Conservation (phyloP, 2,329 filamentous ascomycete genomes). For the Dactylellina haptotyla region DNA sequence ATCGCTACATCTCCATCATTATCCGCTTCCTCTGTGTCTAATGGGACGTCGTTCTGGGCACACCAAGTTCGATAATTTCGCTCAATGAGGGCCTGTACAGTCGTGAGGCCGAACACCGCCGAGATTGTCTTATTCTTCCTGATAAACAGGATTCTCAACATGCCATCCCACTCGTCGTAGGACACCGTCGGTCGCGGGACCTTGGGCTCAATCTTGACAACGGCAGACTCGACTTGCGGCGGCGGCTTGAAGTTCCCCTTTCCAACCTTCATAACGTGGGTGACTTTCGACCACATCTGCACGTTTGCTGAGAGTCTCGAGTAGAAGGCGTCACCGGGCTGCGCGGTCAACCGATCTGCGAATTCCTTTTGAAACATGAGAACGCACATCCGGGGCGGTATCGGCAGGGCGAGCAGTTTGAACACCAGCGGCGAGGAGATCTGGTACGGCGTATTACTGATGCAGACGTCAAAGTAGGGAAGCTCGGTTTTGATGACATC, state of each 20-base stretch:
- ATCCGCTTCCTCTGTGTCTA: constrained; percentile 60
- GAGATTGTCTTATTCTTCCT: constrained; percentile 91
- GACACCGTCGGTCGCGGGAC: constrained; percentile 84
- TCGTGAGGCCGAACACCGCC: constrained; percentile 78
- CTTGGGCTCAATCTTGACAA: constrained; percentile 90
- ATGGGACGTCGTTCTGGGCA: constrained; percentile 76
- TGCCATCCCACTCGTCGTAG: constrained; percentile 94
- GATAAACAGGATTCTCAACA: constrained; percentile 82
- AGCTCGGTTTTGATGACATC: constrained; percentile 92
- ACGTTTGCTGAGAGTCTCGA: constrained; percentile 90
- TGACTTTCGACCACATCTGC: constrained; percentile 85
- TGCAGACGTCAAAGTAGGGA: constrained; percentile 83
- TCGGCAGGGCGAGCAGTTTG: constrained; percentile 82
- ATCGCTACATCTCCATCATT: constrained; percentile 47
- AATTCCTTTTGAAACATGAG: constrained; percentile 99
- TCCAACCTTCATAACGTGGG: constrained; percentile 74
- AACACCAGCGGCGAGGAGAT: constrained; percentile 94
- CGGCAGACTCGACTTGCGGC: constrained; percentile 88
- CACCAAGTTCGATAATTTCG: constrained; percentile 91
- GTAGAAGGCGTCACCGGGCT: constrained; percentile 88
- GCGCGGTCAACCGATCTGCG: constrained; percentile 86
- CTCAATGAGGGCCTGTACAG: constrained; percentile 83
- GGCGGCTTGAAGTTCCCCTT: constrained; percentile 97
- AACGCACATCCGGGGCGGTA: constrained; percentile 82
- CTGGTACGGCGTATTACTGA: constrained; percentile 79